Evolutionary conservation across 208 protist species (phyloP).

Genomic region (Crithidia bombi): DNA sequence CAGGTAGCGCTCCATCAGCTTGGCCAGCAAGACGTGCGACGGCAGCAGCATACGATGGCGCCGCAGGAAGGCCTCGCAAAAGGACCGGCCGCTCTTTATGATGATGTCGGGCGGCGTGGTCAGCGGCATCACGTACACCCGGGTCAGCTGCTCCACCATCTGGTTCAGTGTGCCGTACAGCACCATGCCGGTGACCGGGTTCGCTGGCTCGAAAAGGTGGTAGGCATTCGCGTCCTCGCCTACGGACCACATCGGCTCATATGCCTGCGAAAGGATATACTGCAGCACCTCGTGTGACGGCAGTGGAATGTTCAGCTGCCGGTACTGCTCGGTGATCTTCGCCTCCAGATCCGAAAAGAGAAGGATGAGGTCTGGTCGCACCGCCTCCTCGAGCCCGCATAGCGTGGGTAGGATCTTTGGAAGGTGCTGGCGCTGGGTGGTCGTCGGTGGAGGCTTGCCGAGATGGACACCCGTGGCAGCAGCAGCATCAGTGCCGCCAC

Average conservation of each 20-base stretch:
- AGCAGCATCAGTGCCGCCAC: not conserved
- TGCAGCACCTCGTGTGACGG: constrained; percentile 30
- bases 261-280: constrained; percentile 40
- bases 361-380: constrained; percentile 34
- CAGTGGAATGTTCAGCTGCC: constrained; percentile 26
- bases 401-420: constrained; percentile 36
- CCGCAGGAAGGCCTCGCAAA: constrained; percentile 54
- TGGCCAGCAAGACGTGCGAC: constrained; percentile 58
- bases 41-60: constrained; percentile 57
- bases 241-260: constrained; percentile 61
- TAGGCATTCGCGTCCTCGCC: constrained; percentile 42
- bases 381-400: constrained; percentile 27
- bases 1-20: constrained; percentile 65
- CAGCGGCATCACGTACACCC: constrained; percentile 44
- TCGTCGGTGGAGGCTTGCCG: constrained; percentile 1
- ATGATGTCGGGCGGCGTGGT: constrained; percentile 12
- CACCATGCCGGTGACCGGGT: constrained; percentile 33
- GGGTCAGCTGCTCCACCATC: constrained; percentile 68
- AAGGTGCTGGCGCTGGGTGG: constrained; percentile 15
- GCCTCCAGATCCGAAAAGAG: constrained; percentile 34
- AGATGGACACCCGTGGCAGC: not conserved
- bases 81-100: constrained; percentile 22
- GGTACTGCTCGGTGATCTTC: constrained; percentile 41
- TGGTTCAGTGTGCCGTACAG: constrained; percentile 63
- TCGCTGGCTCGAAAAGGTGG: constrained; percentile 30